Evolutionary conservation across 257 asterid species (phyloP).

Genomic region (Salvia rosmarinus): DNA sequence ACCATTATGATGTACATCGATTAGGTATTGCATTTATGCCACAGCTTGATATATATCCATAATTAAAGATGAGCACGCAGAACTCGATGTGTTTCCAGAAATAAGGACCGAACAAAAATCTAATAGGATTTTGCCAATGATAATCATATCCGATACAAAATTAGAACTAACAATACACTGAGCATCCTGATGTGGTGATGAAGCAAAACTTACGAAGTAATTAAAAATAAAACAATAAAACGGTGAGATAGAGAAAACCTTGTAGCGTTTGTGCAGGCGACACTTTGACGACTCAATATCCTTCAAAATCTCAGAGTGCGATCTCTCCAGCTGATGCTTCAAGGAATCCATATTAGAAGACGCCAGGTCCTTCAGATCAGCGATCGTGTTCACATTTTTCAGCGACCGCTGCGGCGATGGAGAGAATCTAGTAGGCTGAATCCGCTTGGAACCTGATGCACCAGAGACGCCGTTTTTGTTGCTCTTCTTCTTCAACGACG

Average conservation of each 20-base stretch:
- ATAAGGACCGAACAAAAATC: background rate
- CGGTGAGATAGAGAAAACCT: slow-evolving; percentile 49
- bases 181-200: background rate
- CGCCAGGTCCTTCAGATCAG: slow-evolving; percentile 72
- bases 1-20: background rate
- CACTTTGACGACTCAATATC: slow-evolving; percentile 70
- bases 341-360: slow-evolving; percentile 55
- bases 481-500: slow-evolving; percentile 53
- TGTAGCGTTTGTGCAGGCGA: slow-evolving; percentile 78
- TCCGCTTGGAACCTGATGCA: slow-evolving; percentile 44
- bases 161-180: background rate
- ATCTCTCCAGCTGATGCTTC: slow-evolving; percentile 63
- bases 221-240: background rate
- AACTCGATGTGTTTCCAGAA: background rate
- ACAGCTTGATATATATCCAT: background rate
- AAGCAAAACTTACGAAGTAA: background rate
- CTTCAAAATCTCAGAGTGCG: slow-evolving; percentile 75
- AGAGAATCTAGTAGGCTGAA: slow-evolving; percentile 48
- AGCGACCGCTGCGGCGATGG: slow-evolving; percentile 44
- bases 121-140: slow-evolving; percentile 8
- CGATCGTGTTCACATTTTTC: slow-evolving; percentile 52
- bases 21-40: background rate
- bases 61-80: background rate
- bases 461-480: slow-evolving; percentile 31
- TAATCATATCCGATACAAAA: slow-evolving; percentile 6